Conservation (phyloP, 1,284 basidiomycete genomes). For the Ganoderma boninense region DNA sequence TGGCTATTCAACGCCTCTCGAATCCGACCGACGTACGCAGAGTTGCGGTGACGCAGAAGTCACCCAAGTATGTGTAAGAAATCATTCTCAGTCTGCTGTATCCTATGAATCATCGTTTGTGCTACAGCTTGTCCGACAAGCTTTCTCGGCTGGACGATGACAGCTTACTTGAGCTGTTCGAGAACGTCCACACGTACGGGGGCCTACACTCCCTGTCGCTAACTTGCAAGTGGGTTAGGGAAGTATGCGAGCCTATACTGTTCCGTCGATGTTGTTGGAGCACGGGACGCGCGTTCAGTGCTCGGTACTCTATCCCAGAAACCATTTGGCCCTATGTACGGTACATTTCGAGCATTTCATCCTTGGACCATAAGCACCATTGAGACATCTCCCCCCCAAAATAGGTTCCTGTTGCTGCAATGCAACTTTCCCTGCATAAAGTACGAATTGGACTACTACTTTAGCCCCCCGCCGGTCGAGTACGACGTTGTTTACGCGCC, state of each 20-base stretch:
- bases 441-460: background rate
- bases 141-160: background rate
- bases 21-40: background rate
- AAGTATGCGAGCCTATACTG: background rate
- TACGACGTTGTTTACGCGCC: background rate
- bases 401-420: background rate
- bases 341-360: too few species aligned
- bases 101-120: background rate
- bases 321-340: too few species aligned
- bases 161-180: background rate
- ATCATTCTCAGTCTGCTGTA: background rate
- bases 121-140: background rate
- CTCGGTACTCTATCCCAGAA: too few species aligned
- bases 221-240: constrained; percentile 5
- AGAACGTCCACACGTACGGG: background rate
- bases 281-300: background rate
- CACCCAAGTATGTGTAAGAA: background rate
- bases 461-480: too few species aligned
- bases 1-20: too few species aligned
- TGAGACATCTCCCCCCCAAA: too few species aligned
- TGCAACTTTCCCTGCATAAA: background rate
- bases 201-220: background rate
- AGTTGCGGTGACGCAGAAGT: background rate
- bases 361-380: too few species aligned
- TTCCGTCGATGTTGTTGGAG: background rate